Base-by-base conservation (phyloP, 805 yeast species). In the Spathaspora boniae region DNA sequence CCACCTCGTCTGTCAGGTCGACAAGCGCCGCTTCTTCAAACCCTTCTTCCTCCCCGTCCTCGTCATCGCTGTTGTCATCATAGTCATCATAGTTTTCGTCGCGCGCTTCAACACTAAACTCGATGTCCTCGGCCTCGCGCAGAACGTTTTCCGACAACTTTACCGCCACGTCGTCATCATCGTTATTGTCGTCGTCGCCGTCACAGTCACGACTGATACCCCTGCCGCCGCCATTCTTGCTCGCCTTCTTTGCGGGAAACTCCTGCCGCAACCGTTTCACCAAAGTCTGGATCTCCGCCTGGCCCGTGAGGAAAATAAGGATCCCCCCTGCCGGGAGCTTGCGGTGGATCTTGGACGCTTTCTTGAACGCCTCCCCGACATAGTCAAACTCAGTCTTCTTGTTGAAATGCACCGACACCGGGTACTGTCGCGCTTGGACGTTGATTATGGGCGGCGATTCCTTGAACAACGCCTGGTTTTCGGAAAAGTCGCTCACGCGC, bases 251-350 rank as follows among this genome's bases (percentile, higher is more conserved):
- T 38, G 72, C 68, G 2, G 93, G 91, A 51, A 83, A 89, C 40
- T 83, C 82, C 29, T 69, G 64, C 40, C 82, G 70, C 31, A 93
- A 65, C 41, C 67, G 73, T 43, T 79, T 81, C 9, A 89, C 95
- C 58, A 87, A 70, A 6, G 76, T 74, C 12, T 74, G 73, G 53
- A 93, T 94, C 56, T 93, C 99, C 45, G 84, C 84, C 53, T 89
- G 96, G 49, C 99, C 98, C 0, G 98, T 93, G 58, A 94, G 62
- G 54, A 93, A 93, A 3, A 93, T 72, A 40, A 93, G 70, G 27
- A 93, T 93, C 2, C 95, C 96, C 20, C 99, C 99, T 3, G 87
- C 88, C 1, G 98, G 98, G 22, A 93, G 67, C 41, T 72, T 72
- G 45, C 73, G 75, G 53, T 93, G 99, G 34, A 93, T 91, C 51